These are phyloP conservation scores for Chloris gayana DNA, from an alignment of 176 grass and related monocot genomes.

Conservation along the genomic window DNA sequence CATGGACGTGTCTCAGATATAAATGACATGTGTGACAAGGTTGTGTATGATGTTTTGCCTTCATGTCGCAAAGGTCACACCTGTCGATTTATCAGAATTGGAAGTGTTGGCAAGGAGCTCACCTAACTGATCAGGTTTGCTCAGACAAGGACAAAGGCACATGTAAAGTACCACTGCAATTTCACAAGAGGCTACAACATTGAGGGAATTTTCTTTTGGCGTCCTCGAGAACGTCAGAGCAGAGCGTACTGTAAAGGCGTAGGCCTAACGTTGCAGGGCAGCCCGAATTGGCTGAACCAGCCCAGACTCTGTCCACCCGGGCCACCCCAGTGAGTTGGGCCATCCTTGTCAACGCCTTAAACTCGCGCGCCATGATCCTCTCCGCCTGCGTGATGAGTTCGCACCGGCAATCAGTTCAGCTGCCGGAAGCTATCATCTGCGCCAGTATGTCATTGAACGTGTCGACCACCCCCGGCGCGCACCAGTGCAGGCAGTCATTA, in stretches of 20 bases:
- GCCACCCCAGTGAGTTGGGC: too few relatives aligned
- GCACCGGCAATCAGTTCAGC: not conserved
- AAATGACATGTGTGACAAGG: too few relatives aligned
- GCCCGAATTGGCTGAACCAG: too few relatives aligned
- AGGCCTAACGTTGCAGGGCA: too few relatives aligned
- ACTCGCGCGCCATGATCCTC: too few relatives aligned
- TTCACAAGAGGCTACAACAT: not conserved
- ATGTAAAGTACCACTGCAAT: too few relatives aligned
- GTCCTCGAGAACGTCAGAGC: not conserved
- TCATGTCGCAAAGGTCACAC: not conserved
- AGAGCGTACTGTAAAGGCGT: not conserved
- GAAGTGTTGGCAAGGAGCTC: not conserved
- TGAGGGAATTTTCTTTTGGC: not conserved
- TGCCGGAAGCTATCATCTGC: constrained; percentile 10
- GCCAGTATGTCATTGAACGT: constrained; percentile 49
- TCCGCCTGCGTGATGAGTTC: not conserved
- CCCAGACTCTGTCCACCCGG: too few relatives aligned
- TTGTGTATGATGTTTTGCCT: too few relatives aligned
- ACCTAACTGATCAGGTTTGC: not conserved
- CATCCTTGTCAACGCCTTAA: too few relatives aligned
- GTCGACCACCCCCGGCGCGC: constrained; percentile 52
- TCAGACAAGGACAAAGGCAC: not conserved
- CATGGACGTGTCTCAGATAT: too few relatives aligned
- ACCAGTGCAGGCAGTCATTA: constrained; percentile 48
- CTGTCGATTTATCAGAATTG: not conserved